Percentiles rank a stretch among this genome's conserved stretches.
Evolutionary conservation across 2,329 filamentous ascomycete genomes (phyloP).

Genomic region (Dendryphion nanum): DNA sequence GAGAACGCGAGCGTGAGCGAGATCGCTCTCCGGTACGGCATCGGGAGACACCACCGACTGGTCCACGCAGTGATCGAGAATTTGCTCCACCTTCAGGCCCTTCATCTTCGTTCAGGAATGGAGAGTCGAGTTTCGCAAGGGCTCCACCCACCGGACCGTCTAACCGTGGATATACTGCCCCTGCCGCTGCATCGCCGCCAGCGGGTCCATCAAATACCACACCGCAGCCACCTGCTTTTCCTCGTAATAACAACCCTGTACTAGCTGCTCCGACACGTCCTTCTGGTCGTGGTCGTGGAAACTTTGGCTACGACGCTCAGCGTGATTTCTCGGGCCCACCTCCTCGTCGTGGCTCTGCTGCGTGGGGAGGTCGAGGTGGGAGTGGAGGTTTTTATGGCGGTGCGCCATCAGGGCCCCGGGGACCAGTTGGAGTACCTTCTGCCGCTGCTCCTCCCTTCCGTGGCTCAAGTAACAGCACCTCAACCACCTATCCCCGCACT

Average conservation of each 20-base stretch:
- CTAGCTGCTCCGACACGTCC: slow-evolving; percentile 42
- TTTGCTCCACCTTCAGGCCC: slow-evolving; percentile 39
- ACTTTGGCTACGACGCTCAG: slow-evolving; percentile 39
- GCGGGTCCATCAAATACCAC: slow-evolving; percentile 34
- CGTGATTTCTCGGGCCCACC: slow-evolving; percentile 33
- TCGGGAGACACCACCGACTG: slow-evolving; percentile 38
- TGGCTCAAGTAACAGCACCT: slow-evolving; percentile 42
- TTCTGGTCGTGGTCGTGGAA: slow-evolving; percentile 41
- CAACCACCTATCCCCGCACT: slow-evolving; percentile 47
- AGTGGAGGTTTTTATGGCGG: slow-evolving; percentile 18
- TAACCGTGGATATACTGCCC: slow-evolving; percentile 34
- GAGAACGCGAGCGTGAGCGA: slow-evolving; percentile 17
- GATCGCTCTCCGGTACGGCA: slow-evolving; percentile 31
- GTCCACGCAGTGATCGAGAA: slow-evolving; percentile 34
- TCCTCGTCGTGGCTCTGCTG: slow-evolving; percentile 32
- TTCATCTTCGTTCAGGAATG: slow-evolving; percentile 36
- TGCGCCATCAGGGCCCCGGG: slow-evolving; percentile 36
- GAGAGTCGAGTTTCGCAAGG: slow-evolving; percentile 32
- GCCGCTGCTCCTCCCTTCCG: slow-evolving; percentile 39
- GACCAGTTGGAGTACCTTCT: slow-evolving; percentile 18
- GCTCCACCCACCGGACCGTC: slow-evolving; percentile 41
- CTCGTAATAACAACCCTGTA: slow-evolving; percentile 35
- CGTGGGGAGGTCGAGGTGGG: slow-evolving; percentile 32
- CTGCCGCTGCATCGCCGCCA: slow-evolving; percentile 38
- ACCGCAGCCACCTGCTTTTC: slow-evolving; percentile 30